Percentiles rank a stretch among this genome's conserved stretches.
Conservation (phyloP, 164 flowering plant genomes). For the Amborella trichopoda region DNA sequence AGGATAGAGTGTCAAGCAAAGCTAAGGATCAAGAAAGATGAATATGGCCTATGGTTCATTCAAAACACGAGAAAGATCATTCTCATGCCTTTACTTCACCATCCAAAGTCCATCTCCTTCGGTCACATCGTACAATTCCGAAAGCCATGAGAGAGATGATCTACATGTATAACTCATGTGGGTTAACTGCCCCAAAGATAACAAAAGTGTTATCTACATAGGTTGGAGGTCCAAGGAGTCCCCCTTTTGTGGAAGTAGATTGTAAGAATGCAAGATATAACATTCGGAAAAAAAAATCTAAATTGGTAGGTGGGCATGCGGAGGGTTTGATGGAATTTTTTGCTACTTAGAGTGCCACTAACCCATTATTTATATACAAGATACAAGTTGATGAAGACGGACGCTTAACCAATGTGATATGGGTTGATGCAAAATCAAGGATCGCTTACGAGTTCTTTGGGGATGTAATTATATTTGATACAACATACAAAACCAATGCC, state of each 20-base stretch:
- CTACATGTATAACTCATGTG: no score
- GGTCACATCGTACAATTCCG: constrained; percentile 26
- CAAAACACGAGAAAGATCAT: no score
- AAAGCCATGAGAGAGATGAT: no score
- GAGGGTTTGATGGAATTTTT: no score
- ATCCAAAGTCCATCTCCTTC: background rate
- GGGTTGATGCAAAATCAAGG: constrained; percentile 77
- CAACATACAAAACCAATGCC: constrained; percentile 47
- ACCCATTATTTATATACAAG: constrained; percentile 43
- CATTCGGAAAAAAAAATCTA: no score
- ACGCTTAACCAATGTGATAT: constrained; percentile 55
- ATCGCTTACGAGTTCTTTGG: constrained; percentile 55
- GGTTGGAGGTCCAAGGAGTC: constrained; percentile 20
- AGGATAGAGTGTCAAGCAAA: no score
- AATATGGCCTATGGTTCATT: no score
- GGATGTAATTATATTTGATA: constrained; percentile 64
- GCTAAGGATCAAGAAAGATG: no score
- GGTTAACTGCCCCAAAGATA: constrained; percentile 51
- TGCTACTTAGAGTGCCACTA: no score
- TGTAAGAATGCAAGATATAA: constrained; percentile 8
- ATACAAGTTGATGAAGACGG: constrained; percentile 65
- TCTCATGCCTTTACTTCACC: background rate
- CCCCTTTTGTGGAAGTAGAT: constrained; percentile 44
- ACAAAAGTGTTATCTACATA: constrained; percentile 27
- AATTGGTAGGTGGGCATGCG: no score